These are phyloP conservation scores for Colletotrichum falcatum DNA, from an alignment of 2,329 filamentous ascomycete genomes.

Conservation along the genomic window DNA sequence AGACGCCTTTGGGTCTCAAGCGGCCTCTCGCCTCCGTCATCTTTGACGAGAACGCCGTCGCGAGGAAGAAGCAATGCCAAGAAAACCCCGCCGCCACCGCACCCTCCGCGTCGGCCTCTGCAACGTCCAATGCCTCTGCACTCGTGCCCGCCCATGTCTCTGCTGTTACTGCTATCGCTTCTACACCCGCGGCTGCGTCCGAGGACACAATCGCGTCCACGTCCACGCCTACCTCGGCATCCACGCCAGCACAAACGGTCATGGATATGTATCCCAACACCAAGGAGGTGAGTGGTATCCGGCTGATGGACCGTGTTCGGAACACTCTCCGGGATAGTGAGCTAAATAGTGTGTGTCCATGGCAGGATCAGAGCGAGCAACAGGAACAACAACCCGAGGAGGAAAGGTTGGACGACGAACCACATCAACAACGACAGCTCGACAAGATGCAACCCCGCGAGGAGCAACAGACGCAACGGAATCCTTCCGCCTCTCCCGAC, in stretches of 20 bases:
- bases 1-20: conserved; percentile 37
- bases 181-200: conserved; percentile 4
- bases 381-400: background rate
- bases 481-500: conserved; percentile 48
- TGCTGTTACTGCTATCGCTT: background rate
- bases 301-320: background rate
- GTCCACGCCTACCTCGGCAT: conserved; percentile 7
- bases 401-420: conserved; percentile 6
- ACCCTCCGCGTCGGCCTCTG: background rate
- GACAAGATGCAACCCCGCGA: background rate
- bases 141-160: conserved; percentile 4
- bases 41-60: conserved; percentile 38
- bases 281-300: conserved; percentile 16
- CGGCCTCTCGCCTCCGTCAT: conserved; percentile 30
- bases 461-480: conserved; percentile 11
- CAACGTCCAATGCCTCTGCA: background rate
- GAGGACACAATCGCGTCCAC: background rate
- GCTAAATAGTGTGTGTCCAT: conserved; percentile 10
- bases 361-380: conserved; percentile 13
- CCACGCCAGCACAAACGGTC: conserved; percentile 13
- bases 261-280: conserved; percentile 10
- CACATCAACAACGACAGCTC: conserved; percentile 1
- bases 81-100: conserved; percentile 33
- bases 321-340: background rate
- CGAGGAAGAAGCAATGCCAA: conserved; percentile 44